Evolutionary conservation across 257 asterid genomes (phyloP).

Genomic region (Nicotiana sylvestris): DNA sequence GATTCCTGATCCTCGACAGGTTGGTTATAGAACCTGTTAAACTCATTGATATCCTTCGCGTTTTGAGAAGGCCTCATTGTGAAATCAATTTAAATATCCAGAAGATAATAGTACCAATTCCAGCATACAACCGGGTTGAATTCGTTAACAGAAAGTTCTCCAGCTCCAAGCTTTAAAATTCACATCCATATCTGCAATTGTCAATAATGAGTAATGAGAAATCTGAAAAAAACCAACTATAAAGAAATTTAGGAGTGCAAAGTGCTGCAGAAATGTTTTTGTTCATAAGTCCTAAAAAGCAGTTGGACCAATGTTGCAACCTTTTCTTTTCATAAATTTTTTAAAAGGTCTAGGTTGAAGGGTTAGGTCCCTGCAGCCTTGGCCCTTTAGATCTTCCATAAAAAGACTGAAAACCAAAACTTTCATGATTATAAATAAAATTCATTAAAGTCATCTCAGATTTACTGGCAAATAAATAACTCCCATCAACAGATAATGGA

Average conservation of each 20-base stretch:
- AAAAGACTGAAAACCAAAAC: neutral
- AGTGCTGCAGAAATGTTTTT: neutral
- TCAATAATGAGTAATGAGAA: neutral
- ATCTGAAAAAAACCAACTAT: neutral
- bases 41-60: constrained; percentile 8
- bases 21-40: constrained; percentile 7
- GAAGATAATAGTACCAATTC: neutral
- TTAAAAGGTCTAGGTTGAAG: neutral
- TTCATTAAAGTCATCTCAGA: neutral
- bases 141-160: neutral
- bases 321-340: neutral
- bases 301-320: neutral
- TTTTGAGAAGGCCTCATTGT: constrained; percentile 22
- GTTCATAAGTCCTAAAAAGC: neutral
- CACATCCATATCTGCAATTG: neutral
- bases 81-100: neutral
- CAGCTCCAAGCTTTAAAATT: neutral
- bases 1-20: constrained; percentile 13
- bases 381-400: neutral
- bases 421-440: neutral
- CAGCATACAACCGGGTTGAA: neutral
- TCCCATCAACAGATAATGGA: neutral
- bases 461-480: neutral
- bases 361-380: neutral
- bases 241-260: neutral